Percentiles rank a stretch among this genome's conserved stretches.
These are phyloP conservation scores for Coniosporium tulheliwenetii DNA, from an alignment of 2,329 filamentous ascomycete genomes.

Conservation along the genomic window DNA sequence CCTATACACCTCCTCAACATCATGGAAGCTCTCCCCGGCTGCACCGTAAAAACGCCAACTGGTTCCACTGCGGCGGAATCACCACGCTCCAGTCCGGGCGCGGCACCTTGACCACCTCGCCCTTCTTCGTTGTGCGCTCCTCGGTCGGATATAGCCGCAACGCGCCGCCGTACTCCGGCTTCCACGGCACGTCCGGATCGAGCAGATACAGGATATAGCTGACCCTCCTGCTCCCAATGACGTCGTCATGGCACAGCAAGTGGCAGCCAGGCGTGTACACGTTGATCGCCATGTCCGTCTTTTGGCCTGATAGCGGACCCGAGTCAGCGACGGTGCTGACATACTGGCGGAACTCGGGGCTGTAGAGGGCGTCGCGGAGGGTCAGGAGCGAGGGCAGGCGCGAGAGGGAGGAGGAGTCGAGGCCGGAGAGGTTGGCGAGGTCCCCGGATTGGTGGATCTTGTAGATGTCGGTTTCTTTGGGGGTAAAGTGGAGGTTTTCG, in stretches of 20 bases:
- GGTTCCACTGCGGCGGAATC: conserved; percentile 93
- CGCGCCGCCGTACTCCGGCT: conserved; percentile 83
- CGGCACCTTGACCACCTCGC: conserved; percentile 64
- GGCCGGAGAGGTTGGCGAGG: conserved; percentile 86
- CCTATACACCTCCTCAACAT: conserved; percentile 94
- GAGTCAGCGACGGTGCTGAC: conserved; percentile 73
- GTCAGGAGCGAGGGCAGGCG: conserved; percentile 80
- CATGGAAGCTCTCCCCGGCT: conserved; percentile 97
- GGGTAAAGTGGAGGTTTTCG: conserved; percentile 84
- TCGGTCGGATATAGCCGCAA: conserved; percentile 69
- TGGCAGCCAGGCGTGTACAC: conserved; percentile 95
- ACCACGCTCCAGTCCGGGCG: conserved; percentile 61
- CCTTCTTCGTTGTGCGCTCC: conserved; percentile 48
- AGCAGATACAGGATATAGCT: conserved; percentile 96
- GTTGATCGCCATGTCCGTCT: conserved; percentile 99
- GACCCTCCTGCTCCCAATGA: conserved; percentile 89
- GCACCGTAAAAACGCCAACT: conserved; percentile 96
- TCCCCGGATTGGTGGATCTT: conserved; percentile 98
- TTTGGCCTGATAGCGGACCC: conserved; percentile 74
- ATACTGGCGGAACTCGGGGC: conserved; percentile 74
- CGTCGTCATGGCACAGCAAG: conserved; percentile 92
- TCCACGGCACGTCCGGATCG: conserved; percentile 82
- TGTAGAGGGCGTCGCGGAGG: conserved; percentile 92
- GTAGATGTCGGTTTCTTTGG: conserved; percentile 98
- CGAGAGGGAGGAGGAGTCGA: conserved; percentile 71